These are phyloP conservation scores for Phytophthora cajani DNA, from an alignment of 352 stramenopile species.

Conservation along the genomic window DNA sequence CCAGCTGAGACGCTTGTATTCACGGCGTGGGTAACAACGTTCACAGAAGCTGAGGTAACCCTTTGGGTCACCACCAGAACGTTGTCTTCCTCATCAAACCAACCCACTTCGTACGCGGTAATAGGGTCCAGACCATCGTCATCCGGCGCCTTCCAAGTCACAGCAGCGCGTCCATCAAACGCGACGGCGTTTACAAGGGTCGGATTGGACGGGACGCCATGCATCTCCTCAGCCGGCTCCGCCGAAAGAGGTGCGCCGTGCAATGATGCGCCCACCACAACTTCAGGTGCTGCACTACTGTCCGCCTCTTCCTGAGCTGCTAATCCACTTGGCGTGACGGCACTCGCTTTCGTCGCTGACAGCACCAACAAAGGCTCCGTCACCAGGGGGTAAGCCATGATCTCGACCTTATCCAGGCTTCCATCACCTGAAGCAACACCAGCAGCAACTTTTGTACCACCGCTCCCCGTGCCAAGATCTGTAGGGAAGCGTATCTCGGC, in stretches of 20 bases:
- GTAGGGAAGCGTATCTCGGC: conserved; percentile 24
- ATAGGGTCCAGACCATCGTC: conserved; percentile 73
- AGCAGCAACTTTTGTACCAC: background rate
- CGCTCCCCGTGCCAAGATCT: background rate
- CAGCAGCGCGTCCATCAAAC: conserved; percentile 59
- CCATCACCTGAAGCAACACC: conserved; percentile 4
- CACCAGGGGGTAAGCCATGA: conserved; percentile 8
- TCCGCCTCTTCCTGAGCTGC: background rate
- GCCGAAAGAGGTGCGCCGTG: background rate
- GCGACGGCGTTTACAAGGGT: conserved; percentile 62
- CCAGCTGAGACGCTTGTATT: conserved; percentile 12
- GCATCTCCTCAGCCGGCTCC: conserved; percentile 34
- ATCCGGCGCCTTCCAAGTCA: conserved; percentile 67
- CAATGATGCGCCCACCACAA: background rate
- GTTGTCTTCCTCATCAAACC: conserved; percentile 60
- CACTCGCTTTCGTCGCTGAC: background rate
- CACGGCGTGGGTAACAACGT: conserved; percentile 11
- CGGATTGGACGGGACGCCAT: conserved; percentile 70
- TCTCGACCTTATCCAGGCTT: background rate
- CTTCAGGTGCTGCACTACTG: background rate
- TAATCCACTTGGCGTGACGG: background rate
- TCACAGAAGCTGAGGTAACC: conserved; percentile 36
- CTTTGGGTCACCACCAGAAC: conserved; percentile 50
- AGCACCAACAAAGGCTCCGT: conserved; percentile 18
- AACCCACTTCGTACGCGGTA: conserved; percentile 66